Evolutionary conservation across 306 rosid species (phyloP), one percentile per base, ranked within the genome.

Genomic region (Amphicarpaea edgeworthii): DNA sequence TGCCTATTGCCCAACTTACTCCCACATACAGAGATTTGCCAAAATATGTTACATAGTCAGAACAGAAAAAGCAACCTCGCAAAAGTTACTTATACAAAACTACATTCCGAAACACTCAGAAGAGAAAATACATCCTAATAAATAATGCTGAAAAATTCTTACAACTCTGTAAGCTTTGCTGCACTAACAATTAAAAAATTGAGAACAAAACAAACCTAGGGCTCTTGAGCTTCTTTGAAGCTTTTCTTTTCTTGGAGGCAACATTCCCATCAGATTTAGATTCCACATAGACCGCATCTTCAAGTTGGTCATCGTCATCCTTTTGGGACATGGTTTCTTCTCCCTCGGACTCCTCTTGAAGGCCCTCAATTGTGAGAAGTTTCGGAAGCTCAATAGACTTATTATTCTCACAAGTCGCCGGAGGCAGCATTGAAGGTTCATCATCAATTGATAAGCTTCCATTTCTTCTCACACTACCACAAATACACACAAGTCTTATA

Each of bases 221-320:
- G 65, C 83, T 87, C 84, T 68, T 80, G 19, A 80, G 87, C 72
- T 82, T 88, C 83, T 85, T 79, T 0, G 89, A 75, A 37, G 90
- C 91, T 83, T 95, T 92, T 74, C 97, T 87, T 77, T 95, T 95
- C 82, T 86, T 95, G 12, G 92, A 85, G 66, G 24, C 79, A 12
- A 38, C 59, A 41, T 68, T 77, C 30, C 32, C 73, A 49, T 80
- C 75, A 5, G 81, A 68, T 47, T 40, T 63, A 79, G 81, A 16
- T 68, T 86, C 74, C 61, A 75, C 79, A 42, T 60, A 75, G 42
- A 64, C 58, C 12, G 28, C 68, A 68, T 79, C 91, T 43, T 85
- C 90, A 32, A 72, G n/a, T 21, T 73, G 78, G 15, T 77, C 79
- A 70, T 43, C 62, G 9, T 84, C 70, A 24, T 78, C 87, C 72